phyloP scores from a whole-genome alignment of 2,329 filamentous ascomycete species.

The Fusarium sp. region DNA sequence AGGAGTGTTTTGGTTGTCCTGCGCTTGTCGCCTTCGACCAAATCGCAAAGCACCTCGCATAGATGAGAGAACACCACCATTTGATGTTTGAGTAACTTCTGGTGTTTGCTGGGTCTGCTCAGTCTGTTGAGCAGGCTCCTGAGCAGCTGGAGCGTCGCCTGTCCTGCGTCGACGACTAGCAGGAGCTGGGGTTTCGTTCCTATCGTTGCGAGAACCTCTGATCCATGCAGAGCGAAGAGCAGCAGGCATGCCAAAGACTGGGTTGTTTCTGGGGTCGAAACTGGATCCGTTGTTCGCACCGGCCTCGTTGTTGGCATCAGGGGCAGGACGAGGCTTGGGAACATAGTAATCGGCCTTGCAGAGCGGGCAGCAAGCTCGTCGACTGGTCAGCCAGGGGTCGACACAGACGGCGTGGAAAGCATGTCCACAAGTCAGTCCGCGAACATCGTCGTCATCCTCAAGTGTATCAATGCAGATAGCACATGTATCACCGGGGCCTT shows the following conservation, averaged over 20 bases:
- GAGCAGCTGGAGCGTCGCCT: conserved; percentile 17
- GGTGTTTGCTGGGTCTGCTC: conserved; percentile 16
- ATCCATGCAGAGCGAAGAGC: conserved; percentile 56
- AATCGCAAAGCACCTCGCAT: conserved; percentile 50
- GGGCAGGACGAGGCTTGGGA: conserved; percentile 81
- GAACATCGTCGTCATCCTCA: conserved; percentile 95
- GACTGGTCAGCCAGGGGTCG: conserved; percentile 94
- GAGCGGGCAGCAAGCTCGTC: conserved; percentile 93
- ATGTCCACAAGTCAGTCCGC: conserved; percentile 94
- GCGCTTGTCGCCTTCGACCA: conserved; percentile 44
- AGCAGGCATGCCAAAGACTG: conserved; percentile 62
- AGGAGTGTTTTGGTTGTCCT: conserved; percentile 21
- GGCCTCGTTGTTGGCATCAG: conserved; percentile 53
- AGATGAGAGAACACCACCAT: conserved; percentile 47
- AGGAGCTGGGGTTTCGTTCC: neutral
- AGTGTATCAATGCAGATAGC: conserved; percentile 95
- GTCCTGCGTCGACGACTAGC: conserved; percentile 25
- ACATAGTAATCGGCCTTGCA: conserved; percentile 99
- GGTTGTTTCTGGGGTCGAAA: conserved; percentile 53
- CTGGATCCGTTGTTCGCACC: conserved; percentile 41
- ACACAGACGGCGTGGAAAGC: conserved; percentile 97
- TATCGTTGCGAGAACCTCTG: conserved; percentile 33
- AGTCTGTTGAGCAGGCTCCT: conserved; percentile 22
- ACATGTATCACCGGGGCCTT: conserved; percentile 88
- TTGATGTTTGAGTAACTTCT: conserved; percentile 25